Evolutionary conservation across 306 rosid genomes (phyloP).

Genomic region (Gastrolobium bilobum): DNA sequence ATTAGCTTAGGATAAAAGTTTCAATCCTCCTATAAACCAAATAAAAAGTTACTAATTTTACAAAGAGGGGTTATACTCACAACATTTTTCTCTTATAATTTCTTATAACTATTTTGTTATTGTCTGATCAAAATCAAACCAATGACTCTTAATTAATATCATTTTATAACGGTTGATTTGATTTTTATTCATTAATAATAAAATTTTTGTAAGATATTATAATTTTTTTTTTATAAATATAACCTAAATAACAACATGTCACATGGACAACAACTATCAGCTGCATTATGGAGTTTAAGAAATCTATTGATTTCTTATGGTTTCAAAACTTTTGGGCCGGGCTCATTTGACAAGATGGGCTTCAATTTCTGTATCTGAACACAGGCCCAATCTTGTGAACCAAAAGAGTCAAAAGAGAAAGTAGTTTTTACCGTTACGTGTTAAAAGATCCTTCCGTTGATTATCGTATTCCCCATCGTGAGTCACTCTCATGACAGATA

Average conservation of each 20-base stretch:
- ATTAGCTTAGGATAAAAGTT: neutral
- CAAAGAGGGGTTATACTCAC: too few species aligned
- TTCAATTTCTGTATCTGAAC: neutral
- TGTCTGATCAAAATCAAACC: too few species aligned
- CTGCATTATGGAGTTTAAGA: too few species aligned
- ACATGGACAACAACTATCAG: constrained; percentile 23
- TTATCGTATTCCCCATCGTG: constrained; percentile 17
- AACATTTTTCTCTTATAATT: too few species aligned
- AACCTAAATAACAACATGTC: neutral
- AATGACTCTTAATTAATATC: too few species aligned
- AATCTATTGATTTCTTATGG: neutral
- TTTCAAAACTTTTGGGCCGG: constrained; percentile 1
- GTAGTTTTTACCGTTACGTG: constrained; percentile 49
- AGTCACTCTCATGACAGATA: constrained; percentile 37
- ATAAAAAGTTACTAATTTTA: neutral
- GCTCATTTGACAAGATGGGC: constrained; percentile 6
- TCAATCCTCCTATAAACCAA: neutral
- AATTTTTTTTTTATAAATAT: too few species aligned
- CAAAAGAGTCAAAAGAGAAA: constrained; percentile 16
- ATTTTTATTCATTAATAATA: too few species aligned
- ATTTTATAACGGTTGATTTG: too few species aligned
- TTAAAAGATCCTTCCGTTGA: constrained; percentile 9
- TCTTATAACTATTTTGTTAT: too few species aligned
- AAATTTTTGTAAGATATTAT: too few species aligned
- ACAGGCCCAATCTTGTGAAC: neutral